phyloP scores from a whole-genome alignment of 495 filamentous ascomycete genomes.

The Penicillium lagena region DNA sequence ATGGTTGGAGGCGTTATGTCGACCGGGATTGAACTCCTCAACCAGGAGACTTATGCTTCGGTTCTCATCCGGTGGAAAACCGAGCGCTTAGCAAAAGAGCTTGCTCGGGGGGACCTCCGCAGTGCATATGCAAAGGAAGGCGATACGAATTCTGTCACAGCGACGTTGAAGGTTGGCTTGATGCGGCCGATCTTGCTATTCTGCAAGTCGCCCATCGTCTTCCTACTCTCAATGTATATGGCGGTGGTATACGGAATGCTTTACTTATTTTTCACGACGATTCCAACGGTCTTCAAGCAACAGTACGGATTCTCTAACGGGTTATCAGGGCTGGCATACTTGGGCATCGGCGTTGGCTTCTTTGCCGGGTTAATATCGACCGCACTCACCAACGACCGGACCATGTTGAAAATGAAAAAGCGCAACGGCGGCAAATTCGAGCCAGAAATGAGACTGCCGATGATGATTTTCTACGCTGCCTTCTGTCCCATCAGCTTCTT shows the following conservation, averaged over 20 bases:
- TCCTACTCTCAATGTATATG: constrained; percentile 50
- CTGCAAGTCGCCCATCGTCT: constrained; percentile 43
- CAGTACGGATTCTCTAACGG: constrained; percentile 50
- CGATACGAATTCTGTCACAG: constrained; percentile 16
- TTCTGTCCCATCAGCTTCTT: constrained; percentile 28
- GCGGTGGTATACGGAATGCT: constrained; percentile 58
- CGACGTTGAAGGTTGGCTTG: constrained; percentile 32
- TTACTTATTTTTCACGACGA: constrained; percentile 65
- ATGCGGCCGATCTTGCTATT: constrained; percentile 42
- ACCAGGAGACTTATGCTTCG: constrained; percentile 48
- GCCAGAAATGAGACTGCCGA: constrained; percentile 60
- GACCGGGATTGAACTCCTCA: constrained; percentile 19
- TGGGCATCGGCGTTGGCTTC: constrained; percentile 55
- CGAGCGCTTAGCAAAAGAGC: constrained; percentile 29
- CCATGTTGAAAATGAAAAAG: constrained; percentile 49
- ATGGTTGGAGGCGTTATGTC: constrained; percentile 32
- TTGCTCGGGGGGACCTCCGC: constrained; percentile 20
- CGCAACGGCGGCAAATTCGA: constrained; percentile 48
- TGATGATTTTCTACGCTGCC: constrained; percentile 52
- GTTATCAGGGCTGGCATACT: constrained; percentile 52
- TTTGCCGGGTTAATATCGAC: constrained; percentile 39
- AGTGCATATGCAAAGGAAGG: constrained; percentile 12
- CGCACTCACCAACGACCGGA: constrained; percentile 47
- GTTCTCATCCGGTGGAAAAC: constrained; percentile 49
- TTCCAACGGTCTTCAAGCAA: constrained; percentile 53